Conservation (phyloP, 495 filamentous ascomycete species). For the Bombardia bombarda region DNA sequence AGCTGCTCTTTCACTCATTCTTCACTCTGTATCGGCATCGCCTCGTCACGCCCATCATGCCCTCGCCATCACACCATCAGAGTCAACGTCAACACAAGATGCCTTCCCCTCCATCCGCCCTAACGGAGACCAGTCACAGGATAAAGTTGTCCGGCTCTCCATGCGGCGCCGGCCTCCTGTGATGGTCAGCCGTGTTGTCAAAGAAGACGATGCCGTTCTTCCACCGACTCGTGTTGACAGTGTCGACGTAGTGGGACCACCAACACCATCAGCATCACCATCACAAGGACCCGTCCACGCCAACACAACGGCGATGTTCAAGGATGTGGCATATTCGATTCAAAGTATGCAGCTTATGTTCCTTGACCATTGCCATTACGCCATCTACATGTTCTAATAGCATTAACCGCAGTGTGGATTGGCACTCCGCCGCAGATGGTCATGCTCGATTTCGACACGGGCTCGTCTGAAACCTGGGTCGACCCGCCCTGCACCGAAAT, state of each 20-base stretch:
- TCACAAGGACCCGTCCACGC: background rate
- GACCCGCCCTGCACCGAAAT: slow-evolving; percentile 21
- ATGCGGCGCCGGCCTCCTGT: slow-evolving; percentile 7
- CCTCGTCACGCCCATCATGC: too few relatives aligned
- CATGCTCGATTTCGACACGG: slow-evolving; percentile 56
- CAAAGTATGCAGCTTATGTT: slow-evolving; percentile 3
- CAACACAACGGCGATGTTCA: slow-evolving; percentile 8
- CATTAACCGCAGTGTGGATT: slow-evolving; percentile 49
- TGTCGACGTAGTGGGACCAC: background rate
- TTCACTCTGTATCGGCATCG: too few relatives aligned
- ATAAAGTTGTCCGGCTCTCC: slow-evolving; percentile 8
- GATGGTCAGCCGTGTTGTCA: background rate
- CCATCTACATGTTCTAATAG: too few relatives aligned
- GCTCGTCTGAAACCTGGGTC: slow-evolving; percentile 79
- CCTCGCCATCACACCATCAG: too few relatives aligned
- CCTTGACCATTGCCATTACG: too few relatives aligned
- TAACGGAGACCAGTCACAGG: too few relatives aligned
- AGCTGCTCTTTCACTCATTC: too few relatives aligned
- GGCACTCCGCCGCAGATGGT: slow-evolving; percentile 57
- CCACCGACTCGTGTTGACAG: background rate
- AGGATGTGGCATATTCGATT: slow-evolving; percentile 14
- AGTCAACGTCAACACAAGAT: too few relatives aligned
- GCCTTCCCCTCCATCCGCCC: too few relatives aligned
- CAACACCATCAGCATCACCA: background rate
- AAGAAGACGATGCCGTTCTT: background rate